phyloP scores from a whole-genome alignment of 2,329 filamentous ascomycete genomes.

The Fusarium coicis region DNA sequence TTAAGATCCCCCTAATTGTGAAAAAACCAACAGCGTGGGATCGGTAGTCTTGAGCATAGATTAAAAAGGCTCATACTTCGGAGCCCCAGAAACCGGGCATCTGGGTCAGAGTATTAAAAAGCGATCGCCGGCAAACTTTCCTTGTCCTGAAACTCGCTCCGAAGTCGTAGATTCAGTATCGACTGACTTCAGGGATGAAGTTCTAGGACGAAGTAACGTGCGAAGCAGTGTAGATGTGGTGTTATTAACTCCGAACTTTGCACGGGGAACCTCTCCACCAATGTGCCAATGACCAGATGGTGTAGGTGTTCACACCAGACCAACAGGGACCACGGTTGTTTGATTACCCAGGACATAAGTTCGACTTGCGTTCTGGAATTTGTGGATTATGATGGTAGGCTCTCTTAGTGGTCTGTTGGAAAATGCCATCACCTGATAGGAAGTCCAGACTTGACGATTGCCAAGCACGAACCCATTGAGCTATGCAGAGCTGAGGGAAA shows the following conservation, averaged over 20 bases:
- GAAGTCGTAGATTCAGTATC: conserved; percentile 30
- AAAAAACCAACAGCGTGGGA: conserved; percentile 20
- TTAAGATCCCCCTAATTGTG: conserved; percentile 16
- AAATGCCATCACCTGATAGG: conserved; percentile 29
- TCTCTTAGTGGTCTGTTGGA: conserved; percentile 31
- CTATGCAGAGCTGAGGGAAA: conserved; percentile 1
- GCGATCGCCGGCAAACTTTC: conserved; percentile 33
- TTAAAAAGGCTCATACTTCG: conserved; percentile 9
- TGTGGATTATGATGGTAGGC: conserved; percentile 22
- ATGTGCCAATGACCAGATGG: conserved; percentile 26
- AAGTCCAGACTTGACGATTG: conserved; percentile 2
- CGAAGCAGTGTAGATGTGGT: conserved; percentile 22
- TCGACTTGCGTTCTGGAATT: conserved; percentile 40
- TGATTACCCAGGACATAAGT: conserved; percentile 17
- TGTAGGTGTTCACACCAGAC: conserved; percentile 34
- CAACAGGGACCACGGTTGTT: conserved; percentile 24
- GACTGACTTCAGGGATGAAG: conserved; percentile 16
- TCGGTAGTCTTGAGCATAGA: conserved; percentile 12
- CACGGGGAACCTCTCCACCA: conserved; percentile 8
- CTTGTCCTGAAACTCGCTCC: conserved; percentile 39
- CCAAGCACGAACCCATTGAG: conserved; percentile 13
- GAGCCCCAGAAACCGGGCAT: conserved; percentile 33
- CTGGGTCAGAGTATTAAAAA: conserved; percentile 27
- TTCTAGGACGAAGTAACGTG: conserved; percentile 7
- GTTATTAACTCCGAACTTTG: conserved; percentile 25